A percentile compares a stretch with the other conserved stretches of the same genome.
These are phyloP conservation scores for Daldinia decipiens DNA, from an alignment of 495 filamentous ascomycete species.

Conservation along the genomic window DNA sequence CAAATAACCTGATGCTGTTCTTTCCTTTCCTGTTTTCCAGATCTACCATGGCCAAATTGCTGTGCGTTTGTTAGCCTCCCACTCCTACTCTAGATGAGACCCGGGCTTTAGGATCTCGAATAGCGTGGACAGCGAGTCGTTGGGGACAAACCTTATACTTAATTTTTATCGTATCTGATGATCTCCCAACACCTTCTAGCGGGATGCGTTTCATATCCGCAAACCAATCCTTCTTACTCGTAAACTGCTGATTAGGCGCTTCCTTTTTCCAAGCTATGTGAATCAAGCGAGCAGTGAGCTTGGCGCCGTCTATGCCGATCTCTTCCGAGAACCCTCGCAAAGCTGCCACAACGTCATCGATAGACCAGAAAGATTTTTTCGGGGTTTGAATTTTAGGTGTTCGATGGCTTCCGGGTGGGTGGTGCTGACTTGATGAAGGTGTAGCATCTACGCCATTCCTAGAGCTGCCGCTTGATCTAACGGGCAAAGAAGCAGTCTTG, in stretches of 20 bases:
- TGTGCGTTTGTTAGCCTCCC: conserved; percentile 26
- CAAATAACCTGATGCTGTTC: conserved; percentile 49
- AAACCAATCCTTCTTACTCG: conserved; percentile 53
- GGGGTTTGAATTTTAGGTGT: conserved; percentile 50
- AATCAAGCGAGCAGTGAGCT: conserved; percentile 50
- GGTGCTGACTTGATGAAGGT: conserved; percentile 31
- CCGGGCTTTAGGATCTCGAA: background rate
- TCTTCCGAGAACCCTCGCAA: conserved; percentile 47
- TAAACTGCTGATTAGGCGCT: conserved; percentile 48
- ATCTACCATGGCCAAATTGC: conserved; percentile 48
- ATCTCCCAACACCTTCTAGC: conserved; percentile 22
- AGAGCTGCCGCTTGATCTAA: conserved; percentile 18
- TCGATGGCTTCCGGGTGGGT: conserved; percentile 29
- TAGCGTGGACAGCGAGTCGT: background rate
- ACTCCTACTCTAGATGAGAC: background rate
- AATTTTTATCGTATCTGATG: conserved; percentile 48
- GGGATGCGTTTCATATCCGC: conserved; percentile 50
- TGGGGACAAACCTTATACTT: conserved; percentile 54
- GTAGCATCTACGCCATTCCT: conserved; percentile 23
- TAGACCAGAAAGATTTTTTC: conserved; percentile 50
- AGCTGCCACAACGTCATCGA: conserved; percentile 48
- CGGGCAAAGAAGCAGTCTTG: conserved; percentile 27
- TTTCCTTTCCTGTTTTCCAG: conserved; percentile 52
- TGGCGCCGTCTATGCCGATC: conserved; percentile 52
- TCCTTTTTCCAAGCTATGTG: conserved; percentile 55